A percentile compares a stretch with the other conserved stretches of the same genome.
Evolutionary conservation across 768 basidiomycete species (phyloP).

Genomic region (Termitomyces sp.): DNA sequence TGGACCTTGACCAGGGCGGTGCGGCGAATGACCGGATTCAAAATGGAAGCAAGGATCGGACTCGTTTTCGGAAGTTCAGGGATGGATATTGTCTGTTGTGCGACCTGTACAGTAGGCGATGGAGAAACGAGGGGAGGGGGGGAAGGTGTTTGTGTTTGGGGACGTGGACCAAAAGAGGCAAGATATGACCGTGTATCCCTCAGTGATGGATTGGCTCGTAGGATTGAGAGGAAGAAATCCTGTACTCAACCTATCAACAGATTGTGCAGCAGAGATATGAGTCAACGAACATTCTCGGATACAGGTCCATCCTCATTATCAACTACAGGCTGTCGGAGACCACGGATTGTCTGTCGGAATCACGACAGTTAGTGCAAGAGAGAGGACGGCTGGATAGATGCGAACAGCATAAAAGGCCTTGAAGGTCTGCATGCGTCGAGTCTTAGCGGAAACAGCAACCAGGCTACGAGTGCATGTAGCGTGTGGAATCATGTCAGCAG

Average conservation of each 20-base stretch:
- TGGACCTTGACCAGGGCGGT: constrained; percentile 97
- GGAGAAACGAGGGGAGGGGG: constrained; percentile 22
- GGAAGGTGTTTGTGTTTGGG: constrained; percentile 26
- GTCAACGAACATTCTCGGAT: constrained; percentile 45
- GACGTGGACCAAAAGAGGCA: constrained; percentile 79
- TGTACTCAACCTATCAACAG: constrained; percentile 25
- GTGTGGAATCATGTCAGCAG: constrained; percentile 30
- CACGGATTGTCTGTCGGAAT: constrained; percentile 33
- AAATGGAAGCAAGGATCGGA: constrained; percentile 62
- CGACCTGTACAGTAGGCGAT: constrained; percentile 18
- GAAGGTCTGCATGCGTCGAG: constrained; percentile 33
- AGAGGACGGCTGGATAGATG: constrained; percentile 7
- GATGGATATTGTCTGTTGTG: constrained; percentile 28
- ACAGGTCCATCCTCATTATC: constrained; percentile 33
- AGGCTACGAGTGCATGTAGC: constrained; percentile 24
- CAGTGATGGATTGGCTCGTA: constrained; percentile 86
- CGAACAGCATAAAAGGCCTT: constrained; percentile 54
- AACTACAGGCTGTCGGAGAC: constrained; percentile 26
- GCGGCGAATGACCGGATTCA: constrained; percentile 78
- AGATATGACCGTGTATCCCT: constrained; percentile 90
- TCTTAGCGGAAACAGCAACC: constrained; percentile 25
- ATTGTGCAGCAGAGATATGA: constrained; percentile 7
- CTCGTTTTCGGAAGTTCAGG: constrained; percentile 36
- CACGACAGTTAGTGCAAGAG: constrained; percentile 8
- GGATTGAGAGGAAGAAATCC: constrained; percentile 96